A percentile compares a stretch with the other conserved stretches of the same genome.
These are phyloP conservation scores for Naganishia sp. DNA, from an alignment of 1,284 basidiomycete genomes.

Conservation along the genomic window DNA sequence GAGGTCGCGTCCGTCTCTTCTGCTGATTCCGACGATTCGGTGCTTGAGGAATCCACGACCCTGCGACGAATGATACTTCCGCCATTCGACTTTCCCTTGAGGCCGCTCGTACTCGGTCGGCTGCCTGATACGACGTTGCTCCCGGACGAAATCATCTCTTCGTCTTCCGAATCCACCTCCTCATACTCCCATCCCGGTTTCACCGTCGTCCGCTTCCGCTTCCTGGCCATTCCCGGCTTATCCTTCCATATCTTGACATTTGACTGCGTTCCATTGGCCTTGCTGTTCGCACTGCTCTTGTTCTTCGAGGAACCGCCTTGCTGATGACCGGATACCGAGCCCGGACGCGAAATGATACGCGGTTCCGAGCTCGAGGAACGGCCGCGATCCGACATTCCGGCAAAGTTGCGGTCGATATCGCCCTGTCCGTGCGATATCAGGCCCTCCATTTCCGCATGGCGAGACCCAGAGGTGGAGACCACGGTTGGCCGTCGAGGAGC, in stretches of 20 bases:
- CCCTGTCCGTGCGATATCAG: constrained; percentile 6
- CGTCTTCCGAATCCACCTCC: constrained; percentile 6
- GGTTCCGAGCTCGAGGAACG: constrained; percentile 13
- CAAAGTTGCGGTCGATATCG: background rate
- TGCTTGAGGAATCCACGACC: constrained; percentile 1
- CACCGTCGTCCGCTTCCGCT: constrained; percentile 3
- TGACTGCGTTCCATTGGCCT: background rate
- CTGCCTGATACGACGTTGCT: background rate
- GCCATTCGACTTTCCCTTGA: constrained; percentile 3
- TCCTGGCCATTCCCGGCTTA: constrained; percentile 27
- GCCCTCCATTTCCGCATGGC: constrained; percentile 2
- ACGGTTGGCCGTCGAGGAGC: too few relatives aligned
- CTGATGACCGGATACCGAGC: background rate
- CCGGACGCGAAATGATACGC: background rate
- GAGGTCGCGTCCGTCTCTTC: constrained; percentile 14
- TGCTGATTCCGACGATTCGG: constrained; percentile 8
- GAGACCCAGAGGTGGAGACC: too few relatives aligned
- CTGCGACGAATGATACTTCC: background rate
- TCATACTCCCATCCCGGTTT: constrained; percentile 6
- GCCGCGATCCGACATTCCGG: background rate
- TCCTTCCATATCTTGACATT: constrained; percentile 16
- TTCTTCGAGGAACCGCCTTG: background rate
- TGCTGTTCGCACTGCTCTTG: background rate
- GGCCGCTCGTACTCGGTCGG: constrained; percentile 7
- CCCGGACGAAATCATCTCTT: background rate